A percentile compares a stretch with the other conserved stretches of the same genome.
phyloP scores from a whole-genome alignment of 257 asterid genomes.

The Scutellaria minor region DNA sequence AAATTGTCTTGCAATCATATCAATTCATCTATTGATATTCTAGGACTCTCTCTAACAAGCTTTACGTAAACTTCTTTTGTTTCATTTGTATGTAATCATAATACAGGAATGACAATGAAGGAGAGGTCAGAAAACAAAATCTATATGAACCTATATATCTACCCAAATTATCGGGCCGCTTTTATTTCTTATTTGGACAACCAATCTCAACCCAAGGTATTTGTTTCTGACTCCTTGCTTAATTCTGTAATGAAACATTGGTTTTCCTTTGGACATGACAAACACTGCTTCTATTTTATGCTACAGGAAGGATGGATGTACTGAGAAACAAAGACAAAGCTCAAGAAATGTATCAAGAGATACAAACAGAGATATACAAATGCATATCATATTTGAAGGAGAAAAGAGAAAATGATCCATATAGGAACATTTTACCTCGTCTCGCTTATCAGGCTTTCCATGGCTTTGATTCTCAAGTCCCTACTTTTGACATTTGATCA shows the following conservation, averaged over 20 bases:
- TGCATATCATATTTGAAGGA: constrained; percentile 53
- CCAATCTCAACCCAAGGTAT: constrained; percentile 62
- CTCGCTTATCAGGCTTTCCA: constrained; percentile 50
- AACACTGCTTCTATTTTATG: background rate
- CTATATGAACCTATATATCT: constrained; percentile 45
- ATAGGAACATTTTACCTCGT: constrained; percentile 51
- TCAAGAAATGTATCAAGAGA: constrained; percentile 46
- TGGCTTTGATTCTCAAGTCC: constrained; percentile 56
- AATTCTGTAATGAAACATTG: background rate
- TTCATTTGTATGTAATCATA: background rate
- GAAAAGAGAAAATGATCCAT: constrained; percentile 54
- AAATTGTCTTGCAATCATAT: too few species aligned
- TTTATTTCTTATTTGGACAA: constrained; percentile 58
- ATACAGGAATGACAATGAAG: constrained; percentile 47
- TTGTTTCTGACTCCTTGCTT: background rate
- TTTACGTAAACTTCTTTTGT: background rate
- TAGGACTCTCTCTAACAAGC: background rate
- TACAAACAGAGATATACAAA: constrained; percentile 47
- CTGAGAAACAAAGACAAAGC: constrained; percentile 52
- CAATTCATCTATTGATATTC: background rate
- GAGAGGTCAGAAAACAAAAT: constrained; percentile 57
- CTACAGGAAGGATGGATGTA: constrained; percentile 59
- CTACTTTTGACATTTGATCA: constrained; percentile 48
- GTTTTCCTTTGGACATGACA: background rate
- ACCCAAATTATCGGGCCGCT: constrained; percentile 64